Conservation (phyloP, 345 rosid genomes). For the Moricandia moricandioides region DNA sequence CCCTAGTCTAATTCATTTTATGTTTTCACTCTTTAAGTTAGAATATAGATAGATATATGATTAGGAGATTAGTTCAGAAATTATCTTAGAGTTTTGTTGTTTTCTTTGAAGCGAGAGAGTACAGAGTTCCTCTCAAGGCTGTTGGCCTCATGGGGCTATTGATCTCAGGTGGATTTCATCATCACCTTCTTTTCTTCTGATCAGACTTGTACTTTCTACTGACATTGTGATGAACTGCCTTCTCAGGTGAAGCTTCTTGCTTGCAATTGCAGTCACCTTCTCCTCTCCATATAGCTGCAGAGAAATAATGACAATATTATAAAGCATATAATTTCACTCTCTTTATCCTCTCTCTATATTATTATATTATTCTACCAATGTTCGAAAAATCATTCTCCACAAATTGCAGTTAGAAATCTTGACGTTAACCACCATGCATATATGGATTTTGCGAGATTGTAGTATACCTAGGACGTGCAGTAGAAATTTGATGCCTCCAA, state of each 20-base stretch:
- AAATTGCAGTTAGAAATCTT: background rate
- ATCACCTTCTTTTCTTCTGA: too few relatives aligned
- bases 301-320: background rate
- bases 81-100: too few relatives aligned
- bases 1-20: too few relatives aligned
- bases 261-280: background rate
- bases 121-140: too few relatives aligned
- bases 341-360: background rate
- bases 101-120: too few relatives aligned
- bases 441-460: background rate
- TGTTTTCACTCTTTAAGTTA: too few relatives aligned
- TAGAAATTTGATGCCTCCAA: slow-evolving; percentile 77
- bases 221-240: background rate
- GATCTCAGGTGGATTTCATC: too few relatives aligned
- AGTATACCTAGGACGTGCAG: slow-evolving; percentile 73
- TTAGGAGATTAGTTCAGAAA: too few relatives aligned
- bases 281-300: background rate
- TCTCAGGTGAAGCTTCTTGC: background rate
- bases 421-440: background rate
- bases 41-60: too few relatives aligned
- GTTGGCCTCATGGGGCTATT: too few relatives aligned
- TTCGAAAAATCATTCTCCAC: background rate
- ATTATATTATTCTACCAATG: background rate
- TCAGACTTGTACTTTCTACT: too few relatives aligned
- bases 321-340: background rate